Base-by-base conservation (phyloP, 345 rosid genomes). In the Cardamine occulta region DNA sequence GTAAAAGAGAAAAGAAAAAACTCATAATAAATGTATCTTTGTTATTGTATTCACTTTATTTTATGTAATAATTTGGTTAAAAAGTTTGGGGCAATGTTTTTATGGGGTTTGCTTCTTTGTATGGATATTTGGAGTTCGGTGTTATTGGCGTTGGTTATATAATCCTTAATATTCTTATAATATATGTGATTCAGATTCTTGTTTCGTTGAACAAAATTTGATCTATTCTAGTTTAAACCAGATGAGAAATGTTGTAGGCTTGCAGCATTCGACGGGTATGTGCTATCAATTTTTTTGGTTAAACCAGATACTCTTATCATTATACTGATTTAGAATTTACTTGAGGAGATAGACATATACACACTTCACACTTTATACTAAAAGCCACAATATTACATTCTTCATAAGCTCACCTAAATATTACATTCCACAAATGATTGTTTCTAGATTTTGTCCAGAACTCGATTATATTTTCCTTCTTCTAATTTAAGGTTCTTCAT, bases 91-190 rank as follows among this genome's bases (percentile, higher is more conserved):
- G 67, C 17, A 65, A 39, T 48, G 56, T 63, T 71, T 71, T 71
- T 64, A 55, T 28, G 39, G 77, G 72, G 57, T 72, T 77, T 71
- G 66, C 76, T 57, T 77, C 67, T 57, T 71, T 57, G 53, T 57
- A 77, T 23, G 68, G 68, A 29, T 51, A 39, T 64, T 77, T 66
- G 63, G 15, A 63, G 19, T 63, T 76, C 31, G 53, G 2, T 18
- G 52, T 68, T 68, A 37, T 60, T 51, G 74, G 56, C 55, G 18
- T 60, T 76, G 57, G 54, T 54, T 44, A 52, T 39, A 34, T 19
- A 45, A 63, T 9, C 52, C 54, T 54, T 68, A n/a, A 24, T 63
- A 45, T 52, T 66, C 15, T 45, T 62, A 31, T 62, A 28, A 59
- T 39, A 24, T 54, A 9, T 26, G 44, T 62, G 32, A 12, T 70